Evolutionary conservation across 2,329 filamentous ascomycete genomes (phyloP).

Genomic region (Teratosphaeria zuluensis): DNA sequence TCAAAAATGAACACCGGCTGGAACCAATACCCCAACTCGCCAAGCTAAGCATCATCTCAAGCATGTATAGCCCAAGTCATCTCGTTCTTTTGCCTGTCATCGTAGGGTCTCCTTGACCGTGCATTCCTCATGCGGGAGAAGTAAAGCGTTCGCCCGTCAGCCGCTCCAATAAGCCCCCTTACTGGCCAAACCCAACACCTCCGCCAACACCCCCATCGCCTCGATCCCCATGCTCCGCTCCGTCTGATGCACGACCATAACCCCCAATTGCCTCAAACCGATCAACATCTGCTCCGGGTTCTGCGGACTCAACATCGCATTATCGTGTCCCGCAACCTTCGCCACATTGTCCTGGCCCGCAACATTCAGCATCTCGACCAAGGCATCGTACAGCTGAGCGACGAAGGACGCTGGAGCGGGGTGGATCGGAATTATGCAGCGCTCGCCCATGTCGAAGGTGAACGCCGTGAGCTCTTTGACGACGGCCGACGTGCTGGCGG

Average conservation of each 20-base stretch:
- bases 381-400: neutral
- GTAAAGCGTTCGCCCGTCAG: neutral
- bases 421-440: conserved; percentile 3
- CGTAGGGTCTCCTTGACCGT: neutral
- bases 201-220: conserved; percentile 5
- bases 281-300: neutral
- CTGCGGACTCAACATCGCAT: neutral
- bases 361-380: neutral
- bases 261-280: conserved; percentile 2
- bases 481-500: neutral
- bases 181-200: conserved; percentile 6
- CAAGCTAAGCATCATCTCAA: too few species aligned
- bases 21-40: too few species aligned
- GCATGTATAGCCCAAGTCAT: too few species aligned
- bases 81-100: too few species aligned
- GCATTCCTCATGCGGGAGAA: neutral
- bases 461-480: conserved; percentile 4
- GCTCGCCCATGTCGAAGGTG: neutral
- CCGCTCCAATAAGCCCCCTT: conserved; percentile 8
- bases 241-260: conserved; percentile 4
- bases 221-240: neutral
- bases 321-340: neutral
- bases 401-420: conserved; percentile 5
- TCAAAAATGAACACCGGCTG: too few species aligned
- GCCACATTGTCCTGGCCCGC: conserved; percentile 1